Evolutionary conservation across 345 rosid species (phyloP).

Genomic region (Acer yangbiense): DNA sequence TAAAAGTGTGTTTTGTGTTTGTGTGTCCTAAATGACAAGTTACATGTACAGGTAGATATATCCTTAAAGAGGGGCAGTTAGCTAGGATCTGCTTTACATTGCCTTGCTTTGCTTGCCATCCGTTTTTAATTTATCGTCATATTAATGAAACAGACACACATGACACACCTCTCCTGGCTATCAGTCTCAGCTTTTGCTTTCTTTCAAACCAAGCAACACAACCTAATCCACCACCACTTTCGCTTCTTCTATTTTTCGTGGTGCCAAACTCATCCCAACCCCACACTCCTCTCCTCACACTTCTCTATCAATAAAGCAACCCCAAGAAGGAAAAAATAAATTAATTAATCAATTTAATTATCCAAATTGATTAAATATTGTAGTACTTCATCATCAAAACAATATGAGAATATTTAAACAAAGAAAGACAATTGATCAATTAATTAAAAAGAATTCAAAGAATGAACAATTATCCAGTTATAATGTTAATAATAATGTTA

Average conservation of each 20-base stretch:
- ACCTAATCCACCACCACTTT: slow-evolving; percentile 39
- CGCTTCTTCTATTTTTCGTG: slow-evolving; percentile 19
- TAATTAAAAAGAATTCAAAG: slow-evolving; percentile 19
- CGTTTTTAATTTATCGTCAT: slow-evolving; percentile 13
- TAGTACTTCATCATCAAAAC: too few relatives aligned
- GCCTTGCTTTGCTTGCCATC: slow-evolving; percentile 6
- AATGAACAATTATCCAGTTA: slow-evolving; percentile 22
- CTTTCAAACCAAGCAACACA: slow-evolving; percentile 30
- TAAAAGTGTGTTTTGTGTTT: neutral
- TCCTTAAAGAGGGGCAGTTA: slow-evolving; percentile 7
- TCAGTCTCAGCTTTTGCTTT: slow-evolving; percentile 22
- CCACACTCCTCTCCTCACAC: neutral
- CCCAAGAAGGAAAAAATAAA: neutral
- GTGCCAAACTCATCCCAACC: slow-evolving; percentile 21
- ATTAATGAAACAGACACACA: slow-evolving; percentile 23
- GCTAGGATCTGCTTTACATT: neutral
- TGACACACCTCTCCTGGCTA: neutral
- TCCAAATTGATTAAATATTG: too few relatives aligned
- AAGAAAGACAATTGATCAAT: neutral
- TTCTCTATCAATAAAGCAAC: neutral
- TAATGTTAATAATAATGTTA: neutral
- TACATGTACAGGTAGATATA: neutral
- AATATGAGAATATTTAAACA: neutral
- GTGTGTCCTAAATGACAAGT: neutral
- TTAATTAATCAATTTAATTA: neutral